These are phyloP conservation scores for Podospora sp. DNA, from an alignment of 495 filamentous ascomycete species.

Conservation along the genomic window DNA sequence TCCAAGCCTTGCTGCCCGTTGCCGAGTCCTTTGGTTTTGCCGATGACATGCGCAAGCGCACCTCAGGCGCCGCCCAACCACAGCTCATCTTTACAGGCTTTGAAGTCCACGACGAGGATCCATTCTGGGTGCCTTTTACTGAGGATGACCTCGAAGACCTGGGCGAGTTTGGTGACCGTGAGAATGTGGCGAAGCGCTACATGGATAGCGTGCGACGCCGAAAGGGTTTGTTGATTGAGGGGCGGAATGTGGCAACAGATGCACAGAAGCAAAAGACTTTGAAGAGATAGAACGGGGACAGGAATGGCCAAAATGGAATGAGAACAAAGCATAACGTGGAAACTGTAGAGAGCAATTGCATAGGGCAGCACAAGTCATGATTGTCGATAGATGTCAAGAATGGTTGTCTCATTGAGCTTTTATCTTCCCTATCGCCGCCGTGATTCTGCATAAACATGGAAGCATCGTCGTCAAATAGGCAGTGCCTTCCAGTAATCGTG, in stretches of 20 bases:
- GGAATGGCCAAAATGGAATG: neutral
- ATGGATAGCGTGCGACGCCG: conserved; percentile 83
- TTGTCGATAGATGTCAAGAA: neutral
- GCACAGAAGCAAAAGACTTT: conserved; percentile 99
- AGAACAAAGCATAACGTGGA: neutral
- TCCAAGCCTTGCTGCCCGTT: conserved; percentile 81
- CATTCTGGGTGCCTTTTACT: conserved; percentile 95
- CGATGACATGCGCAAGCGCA: conserved; percentile 93
- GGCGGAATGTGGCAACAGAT: conserved; percentile 69
- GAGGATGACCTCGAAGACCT: conserved; percentile 97
- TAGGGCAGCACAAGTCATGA: neutral
- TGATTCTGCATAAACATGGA: conserved; percentile 10
- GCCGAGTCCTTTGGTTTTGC: conserved; percentile 95
- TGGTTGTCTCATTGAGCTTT: conserved; percentile 17
- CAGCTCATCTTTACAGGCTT: conserved; percentile 93
- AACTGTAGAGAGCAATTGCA: neutral
- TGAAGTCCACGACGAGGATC: conserved; percentile 88
- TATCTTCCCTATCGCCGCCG: conserved; percentile 21
- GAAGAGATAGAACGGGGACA: conserved; percentile 66
- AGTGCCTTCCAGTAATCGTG: conserved; percentile 4
- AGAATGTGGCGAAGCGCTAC: conserved; percentile 95
- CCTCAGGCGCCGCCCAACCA: conserved; percentile 84
- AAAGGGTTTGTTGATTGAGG: conserved; percentile 86
- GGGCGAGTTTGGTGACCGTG: conserved; percentile 85
- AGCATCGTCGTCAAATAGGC: neutral